Base-by-base conservation (phyloP, 257 asterid genomes). In the Primulina huaijiensis region DNA sequence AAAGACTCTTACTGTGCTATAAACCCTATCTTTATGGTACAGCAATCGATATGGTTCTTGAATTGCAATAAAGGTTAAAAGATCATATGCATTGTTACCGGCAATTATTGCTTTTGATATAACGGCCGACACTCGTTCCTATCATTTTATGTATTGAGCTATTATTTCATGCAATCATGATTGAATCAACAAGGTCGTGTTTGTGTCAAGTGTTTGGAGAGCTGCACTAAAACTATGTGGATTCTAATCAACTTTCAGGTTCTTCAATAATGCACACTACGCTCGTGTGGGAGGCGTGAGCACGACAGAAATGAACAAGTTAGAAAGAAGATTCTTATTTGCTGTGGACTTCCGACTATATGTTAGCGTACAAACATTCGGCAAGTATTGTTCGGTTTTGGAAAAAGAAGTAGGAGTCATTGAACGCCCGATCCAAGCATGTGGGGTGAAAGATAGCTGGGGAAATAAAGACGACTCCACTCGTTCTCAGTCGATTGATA, bases 271-370 rank as follows among this genome's bases (percentile, higher is more conserved):
- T 71, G 94, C 95, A 27, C 86, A 89, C 69, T 93, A 90, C 58
- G 98, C 98, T 1, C 86, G 87, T 79, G 97, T 93, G 35, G 98
- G 97, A 68, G 98, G 98, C 40, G 77, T 93, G 57, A 82, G 85
- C 79, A 93, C 96, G 1, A 67, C 79, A 7, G 99, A 93, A 77
- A 52, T 93, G 87, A 93, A 93, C 88, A 86, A 79, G 76, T 77
- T 93, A 73, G 99, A 93, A 83, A 67, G 82, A 87, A 87, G 86
- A 83, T 84, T 93, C 55, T 82, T 93, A 34, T 93, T 89, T 52
- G 81, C 86, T 10, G 64, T 93, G 65, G 90, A 89, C 73, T 90
- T 93, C 71, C 78, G 79, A 60, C 92, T 93, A 75, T 83, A 85
- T 37, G 95, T 89, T 23, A 83, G 66, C 62, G 86, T 76, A 30